Conservation (phyloP, 2,329 filamentous ascomycete genomes). For the Karstenula rhodostoma region DNA sequence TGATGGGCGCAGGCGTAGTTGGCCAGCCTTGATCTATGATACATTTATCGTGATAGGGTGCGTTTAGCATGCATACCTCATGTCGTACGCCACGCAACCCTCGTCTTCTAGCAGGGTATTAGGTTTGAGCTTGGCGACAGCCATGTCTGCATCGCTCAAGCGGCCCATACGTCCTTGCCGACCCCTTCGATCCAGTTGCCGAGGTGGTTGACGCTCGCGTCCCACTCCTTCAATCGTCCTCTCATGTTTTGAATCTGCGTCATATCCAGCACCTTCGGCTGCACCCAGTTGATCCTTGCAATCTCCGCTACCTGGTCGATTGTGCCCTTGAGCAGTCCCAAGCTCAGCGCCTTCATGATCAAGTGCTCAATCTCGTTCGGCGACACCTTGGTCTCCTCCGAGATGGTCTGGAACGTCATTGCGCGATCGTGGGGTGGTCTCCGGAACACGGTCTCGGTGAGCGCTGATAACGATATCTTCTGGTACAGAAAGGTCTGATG, state of each 20-base stretch:
- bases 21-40: conserved; percentile 10
- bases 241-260: conserved; percentile 95
- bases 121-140: neutral
- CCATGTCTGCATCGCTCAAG: conserved; percentile 44
- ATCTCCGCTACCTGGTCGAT: conserved; percentile 97
- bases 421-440: conserved; percentile 93
- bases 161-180: conserved; percentile 95
- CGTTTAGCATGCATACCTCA: neutral
- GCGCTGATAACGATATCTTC: conserved; percentile 95
- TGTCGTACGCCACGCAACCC: neutral
- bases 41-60: conserved; percentile 5
- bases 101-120: neutral
- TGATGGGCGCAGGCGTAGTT: conserved; percentile 3
- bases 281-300: conserved; percentile 97
- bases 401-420: conserved; percentile 90
- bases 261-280: conserved; percentile 97
- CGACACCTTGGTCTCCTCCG: conserved; percentile 89
- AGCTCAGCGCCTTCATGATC: conserved; percentile 97
- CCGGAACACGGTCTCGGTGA: conserved; percentile 96
- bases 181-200: conserved; percentile 96
- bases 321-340: conserved; percentile 87
- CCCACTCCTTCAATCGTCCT: conserved; percentile 88
- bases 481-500: conserved; percentile 88
- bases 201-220: conserved; percentile 91
- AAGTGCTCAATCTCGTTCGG: conserved; percentile 95